Evolutionary conservation across 2,329 filamentous ascomycete species (phyloP).

Genomic region (Ceratocystis eucalypticola): DNA sequence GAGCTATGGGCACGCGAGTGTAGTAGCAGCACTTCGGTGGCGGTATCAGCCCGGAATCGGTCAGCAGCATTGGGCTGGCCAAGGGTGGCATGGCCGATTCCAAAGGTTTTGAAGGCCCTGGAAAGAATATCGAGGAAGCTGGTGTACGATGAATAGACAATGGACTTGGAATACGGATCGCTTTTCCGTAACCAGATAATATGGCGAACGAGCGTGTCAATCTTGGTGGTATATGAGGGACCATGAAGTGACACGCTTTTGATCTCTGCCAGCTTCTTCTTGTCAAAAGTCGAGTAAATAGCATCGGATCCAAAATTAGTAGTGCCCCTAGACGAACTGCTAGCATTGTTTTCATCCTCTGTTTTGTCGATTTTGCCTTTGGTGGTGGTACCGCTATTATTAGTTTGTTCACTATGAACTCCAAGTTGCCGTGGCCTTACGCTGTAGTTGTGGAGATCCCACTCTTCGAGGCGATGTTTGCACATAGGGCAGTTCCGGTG

Average conservation of each 20-base stretch:
- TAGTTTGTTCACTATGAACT: constrained; percentile 35
- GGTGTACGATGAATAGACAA: constrained; percentile 73
- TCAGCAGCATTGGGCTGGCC: constrained; percentile 55
- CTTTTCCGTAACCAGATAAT: constrained; percentile 71
- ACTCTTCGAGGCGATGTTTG: constrained; percentile 50
- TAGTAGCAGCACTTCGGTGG: constrained; percentile 69
- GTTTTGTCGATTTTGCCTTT: background rate
- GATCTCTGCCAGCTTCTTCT: constrained; percentile 61
- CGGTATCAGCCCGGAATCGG: constrained; percentile 61
- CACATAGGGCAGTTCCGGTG: constrained; percentile 74
- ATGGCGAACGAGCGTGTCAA: constrained; percentile 71
- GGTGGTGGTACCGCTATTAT: constrained; percentile 26
- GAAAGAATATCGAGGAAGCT: constrained; percentile 63
- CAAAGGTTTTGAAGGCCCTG: constrained; percentile 54
- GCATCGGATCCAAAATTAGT: background rate
- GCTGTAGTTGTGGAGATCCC: constrained; percentile 72
- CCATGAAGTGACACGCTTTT: constrained; percentile 63
- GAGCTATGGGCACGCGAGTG: constrained; percentile 81
- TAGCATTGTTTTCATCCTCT: background rate
- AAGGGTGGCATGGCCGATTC: constrained; percentile 61
- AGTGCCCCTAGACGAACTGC: background rate
- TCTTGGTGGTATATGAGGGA: constrained; percentile 73
- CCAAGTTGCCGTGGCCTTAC: constrained; percentile 64
- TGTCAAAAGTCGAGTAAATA: constrained; percentile 64
- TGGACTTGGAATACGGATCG: constrained; percentile 76